phyloP scores from a whole-genome alignment of 1,139 yeast species.

The Candida pseudocylindracea region DNA sequence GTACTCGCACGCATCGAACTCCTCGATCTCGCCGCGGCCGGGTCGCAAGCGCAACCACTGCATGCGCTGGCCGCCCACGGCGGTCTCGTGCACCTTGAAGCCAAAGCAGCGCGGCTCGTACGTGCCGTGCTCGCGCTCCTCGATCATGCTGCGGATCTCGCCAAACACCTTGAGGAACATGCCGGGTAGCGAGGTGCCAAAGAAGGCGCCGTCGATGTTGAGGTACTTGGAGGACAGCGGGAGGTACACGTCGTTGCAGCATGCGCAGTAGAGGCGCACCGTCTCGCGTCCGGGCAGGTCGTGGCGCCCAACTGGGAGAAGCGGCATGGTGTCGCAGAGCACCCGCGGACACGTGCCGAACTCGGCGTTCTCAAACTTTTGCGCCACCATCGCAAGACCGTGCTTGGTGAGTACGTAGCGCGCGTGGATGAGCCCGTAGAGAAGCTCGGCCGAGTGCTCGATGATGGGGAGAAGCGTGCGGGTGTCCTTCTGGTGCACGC shows the following conservation, averaged over 20 bases:
- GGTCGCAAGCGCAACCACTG: slow-evolving; percentile 79
- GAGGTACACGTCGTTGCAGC: slow-evolving; percentile 76
- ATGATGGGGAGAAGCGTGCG: slow-evolving; percentile 35
- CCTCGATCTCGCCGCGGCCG: slow-evolving; percentile 29
- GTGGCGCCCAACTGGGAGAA: slow-evolving; percentile 80
- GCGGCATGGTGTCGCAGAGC: slow-evolving; percentile 77
- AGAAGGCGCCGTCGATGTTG: slow-evolving; percentile 87
- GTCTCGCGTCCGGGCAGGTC: slow-evolving; percentile 87
- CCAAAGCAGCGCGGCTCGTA: slow-evolving; percentile 75
- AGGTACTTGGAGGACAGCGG: slow-evolving; percentile 73
- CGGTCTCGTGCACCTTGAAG: slow-evolving; percentile 53
- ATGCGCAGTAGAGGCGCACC: slow-evolving; percentile 81
- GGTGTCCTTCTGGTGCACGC: slow-evolving; percentile 44
- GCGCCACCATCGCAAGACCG: slow-evolving; percentile 90
- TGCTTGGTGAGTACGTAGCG: slow-evolving; percentile 74
- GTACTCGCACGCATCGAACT: slow-evolving; percentile 40
- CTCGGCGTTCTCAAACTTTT: slow-evolving; percentile 71
- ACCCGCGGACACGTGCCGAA: slow-evolving; percentile 89
- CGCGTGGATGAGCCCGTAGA: slow-evolving; percentile 89
- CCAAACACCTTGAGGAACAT: slow-evolving; percentile 77
- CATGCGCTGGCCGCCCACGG: slow-evolving; percentile 83
- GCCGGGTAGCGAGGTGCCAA: slow-evolving; percentile 93
- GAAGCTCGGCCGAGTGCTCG: slow-evolving; percentile 75
- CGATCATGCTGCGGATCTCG: slow-evolving; percentile 38
- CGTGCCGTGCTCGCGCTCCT: slow-evolving; percentile 25